These are phyloP conservation scores for Prunus persica DNA, from an alignment of 306 rosid genomes.

Conservation along the genomic window DNA sequence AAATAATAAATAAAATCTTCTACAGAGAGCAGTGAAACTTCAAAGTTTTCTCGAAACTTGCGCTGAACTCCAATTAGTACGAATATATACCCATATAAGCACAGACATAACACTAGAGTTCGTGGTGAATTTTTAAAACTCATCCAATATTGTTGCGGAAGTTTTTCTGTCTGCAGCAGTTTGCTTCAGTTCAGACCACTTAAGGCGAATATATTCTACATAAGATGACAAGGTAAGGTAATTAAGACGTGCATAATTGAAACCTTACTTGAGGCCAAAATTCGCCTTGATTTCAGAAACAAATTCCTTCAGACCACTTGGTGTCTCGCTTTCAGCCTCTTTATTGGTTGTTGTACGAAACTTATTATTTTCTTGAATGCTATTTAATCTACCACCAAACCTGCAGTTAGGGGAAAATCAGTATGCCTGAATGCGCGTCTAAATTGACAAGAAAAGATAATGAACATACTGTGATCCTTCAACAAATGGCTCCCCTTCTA, in stretches of 20 bases:
- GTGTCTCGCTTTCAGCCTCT: conserved; percentile 23
- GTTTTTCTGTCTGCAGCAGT: neutral
- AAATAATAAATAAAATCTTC: neutral
- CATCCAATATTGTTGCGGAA: neutral
- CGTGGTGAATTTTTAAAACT: neutral
- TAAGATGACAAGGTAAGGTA: neutral
- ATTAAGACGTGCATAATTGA: neutral
- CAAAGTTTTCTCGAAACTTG: neutral
- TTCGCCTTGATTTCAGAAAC: conserved; percentile 32
- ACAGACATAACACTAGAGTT: neutral
- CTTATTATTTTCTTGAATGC: conserved; percentile 37
- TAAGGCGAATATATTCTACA: neutral
- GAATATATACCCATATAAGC: neutral
- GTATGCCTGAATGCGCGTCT: neutral
- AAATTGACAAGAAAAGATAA: neutral
- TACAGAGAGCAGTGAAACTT: neutral
- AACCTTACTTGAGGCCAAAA: conserved; percentile 37
- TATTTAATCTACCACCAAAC: conserved; percentile 38
- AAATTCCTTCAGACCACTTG: conserved; percentile 35
- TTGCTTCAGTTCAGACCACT: neutral
- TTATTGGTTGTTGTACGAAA: conserved; percentile 16
- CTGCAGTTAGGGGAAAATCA: conserved; percentile 21
- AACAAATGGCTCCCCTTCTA: conserved; percentile 42
- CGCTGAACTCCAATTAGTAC: neutral
- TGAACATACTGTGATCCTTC: conserved; percentile 43